Percentiles rank a stretch among this genome's conserved stretches.
phyloP scores from a whole-genome alignment of 2,329 filamentous ascomycete genomes.

The Eutypella sp. region DNA sequence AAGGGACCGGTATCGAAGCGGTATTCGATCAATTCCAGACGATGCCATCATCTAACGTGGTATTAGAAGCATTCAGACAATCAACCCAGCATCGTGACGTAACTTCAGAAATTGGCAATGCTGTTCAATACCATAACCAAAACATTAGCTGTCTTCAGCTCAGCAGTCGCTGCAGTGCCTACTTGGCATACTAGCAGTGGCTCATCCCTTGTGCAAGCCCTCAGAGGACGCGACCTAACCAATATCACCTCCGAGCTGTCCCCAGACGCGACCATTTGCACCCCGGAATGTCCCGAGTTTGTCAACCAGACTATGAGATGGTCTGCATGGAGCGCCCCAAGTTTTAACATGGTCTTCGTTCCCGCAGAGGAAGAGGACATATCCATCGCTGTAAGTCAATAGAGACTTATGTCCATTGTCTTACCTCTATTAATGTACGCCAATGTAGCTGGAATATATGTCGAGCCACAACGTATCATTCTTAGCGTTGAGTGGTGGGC shows the following conservation, averaged over 20 bases:
- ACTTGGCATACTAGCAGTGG: conserved; percentile 7
- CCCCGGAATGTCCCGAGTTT: conserved; percentile 6
- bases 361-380: conserved; percentile 9
- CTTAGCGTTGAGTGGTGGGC: conserved; percentile 8
- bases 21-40: neutral
- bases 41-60: neutral
- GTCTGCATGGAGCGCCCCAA: conserved; percentile 8
- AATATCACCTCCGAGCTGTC: conserved; percentile 7
- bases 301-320: conserved; percentile 7
- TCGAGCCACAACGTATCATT: conserved; percentile 9
- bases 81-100: too few species aligned
- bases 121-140: conserved; percentile 3
- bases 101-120: conserved; percentile 1
- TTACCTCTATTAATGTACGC: neutral
- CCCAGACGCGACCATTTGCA: conserved; percentile 5
- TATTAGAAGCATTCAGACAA: neutral
- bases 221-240: conserved; percentile 1
- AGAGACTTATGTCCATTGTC: too few species aligned
- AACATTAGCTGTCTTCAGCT: conserved; percentile 2
- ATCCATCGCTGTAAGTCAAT: conserved; percentile 6
- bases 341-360: conserved; percentile 8
- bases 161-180: conserved; percentile 6
- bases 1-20: neutral
- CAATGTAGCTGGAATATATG: conserved; percentile 11
- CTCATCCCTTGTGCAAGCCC: conserved; percentile 5